Percentiles rank a stretch among this genome's conserved stretches.
Conservation (phyloP, 768 basidiomycete genomes). For the Termitomyces sp. region DNA sequence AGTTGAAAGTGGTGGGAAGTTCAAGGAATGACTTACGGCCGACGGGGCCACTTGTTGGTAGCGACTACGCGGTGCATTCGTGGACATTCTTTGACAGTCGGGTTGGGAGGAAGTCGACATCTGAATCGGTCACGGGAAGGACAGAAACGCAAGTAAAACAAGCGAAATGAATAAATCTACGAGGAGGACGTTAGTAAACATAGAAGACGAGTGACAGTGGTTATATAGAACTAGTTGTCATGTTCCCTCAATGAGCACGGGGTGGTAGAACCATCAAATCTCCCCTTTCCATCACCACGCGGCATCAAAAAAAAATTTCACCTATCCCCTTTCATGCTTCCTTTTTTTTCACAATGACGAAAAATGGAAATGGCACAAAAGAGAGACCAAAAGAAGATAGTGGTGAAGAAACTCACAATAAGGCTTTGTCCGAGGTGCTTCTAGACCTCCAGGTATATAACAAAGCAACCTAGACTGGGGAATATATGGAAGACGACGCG, state of each 20-base stretch:
- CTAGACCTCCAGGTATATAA: neutral
- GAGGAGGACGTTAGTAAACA: constrained; percentile 9
- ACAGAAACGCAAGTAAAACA: constrained; percentile 1
- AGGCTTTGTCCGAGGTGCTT: neutral
- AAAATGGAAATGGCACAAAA: neutral
- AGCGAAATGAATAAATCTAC: constrained; percentile 1
- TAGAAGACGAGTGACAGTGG: constrained; percentile 10
- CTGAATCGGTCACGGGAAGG: constrained; percentile 7
- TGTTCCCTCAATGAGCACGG: neutral
- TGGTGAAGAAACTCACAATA: constrained; percentile 4
- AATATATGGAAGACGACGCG: neutral
- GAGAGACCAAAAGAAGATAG: neutral
- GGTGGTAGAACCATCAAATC: neutral
- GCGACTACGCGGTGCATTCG: constrained; percentile 18
- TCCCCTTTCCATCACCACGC: constrained; percentile 5
- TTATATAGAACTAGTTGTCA: constrained; percentile 12
- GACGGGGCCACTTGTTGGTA: constrained; percentile 15
- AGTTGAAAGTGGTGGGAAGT: constrained; percentile 1
- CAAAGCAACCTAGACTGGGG: neutral
- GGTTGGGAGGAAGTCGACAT: constrained; percentile 17
- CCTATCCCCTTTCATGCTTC: constrained; percentile 2
- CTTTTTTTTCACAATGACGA: neutral
- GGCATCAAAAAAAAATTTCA: constrained; percentile 2
- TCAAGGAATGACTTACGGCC: constrained; percentile 4
- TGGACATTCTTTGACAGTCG: constrained; percentile 16